Conservation (phyloP, 1,284 basidiomycete species). For the Boletus sp. region DNA sequence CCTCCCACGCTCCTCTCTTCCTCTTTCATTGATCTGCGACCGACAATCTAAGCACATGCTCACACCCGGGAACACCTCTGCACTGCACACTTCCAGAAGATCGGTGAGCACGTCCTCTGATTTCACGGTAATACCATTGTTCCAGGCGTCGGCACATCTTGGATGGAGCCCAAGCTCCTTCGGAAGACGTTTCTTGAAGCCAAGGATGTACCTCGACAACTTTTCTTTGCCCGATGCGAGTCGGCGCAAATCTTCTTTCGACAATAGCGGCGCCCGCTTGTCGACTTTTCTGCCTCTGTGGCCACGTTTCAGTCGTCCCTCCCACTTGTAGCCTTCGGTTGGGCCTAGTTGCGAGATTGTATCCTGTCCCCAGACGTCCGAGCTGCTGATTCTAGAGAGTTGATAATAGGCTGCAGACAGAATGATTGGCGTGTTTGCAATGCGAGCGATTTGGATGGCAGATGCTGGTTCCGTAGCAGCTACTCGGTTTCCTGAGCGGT, state of each 20-base stretch:
- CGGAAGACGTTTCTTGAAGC: neutral
- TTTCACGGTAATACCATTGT: neutral
- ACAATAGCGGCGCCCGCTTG: neutral
- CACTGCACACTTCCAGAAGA: neutral
- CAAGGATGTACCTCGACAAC: neutral
- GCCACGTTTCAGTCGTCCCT: neutral
- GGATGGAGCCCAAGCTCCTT: neutral
- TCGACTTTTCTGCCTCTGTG: neutral
- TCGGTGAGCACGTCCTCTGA: neutral
- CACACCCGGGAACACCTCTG: neutral
- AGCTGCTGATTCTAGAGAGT: neutral
- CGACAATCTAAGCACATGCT: neutral
- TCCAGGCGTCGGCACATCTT: neutral
- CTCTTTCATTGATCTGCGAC: neutral
- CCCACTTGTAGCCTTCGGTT: neutral
- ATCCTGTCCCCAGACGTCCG: neutral
- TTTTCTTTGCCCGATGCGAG: neutral
- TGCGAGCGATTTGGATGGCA: neutral
- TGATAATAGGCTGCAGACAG: neutral
- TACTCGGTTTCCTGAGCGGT: neutral
- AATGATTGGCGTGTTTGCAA: neutral
- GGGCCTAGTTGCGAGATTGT: neutral
- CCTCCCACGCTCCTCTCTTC: neutral
- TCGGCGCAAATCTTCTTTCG: neutral
- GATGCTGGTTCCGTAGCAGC: neutral